Conservation (phyloP, 2,329 filamentous ascomycete genomes). For the Cercospora sojina region DNA sequence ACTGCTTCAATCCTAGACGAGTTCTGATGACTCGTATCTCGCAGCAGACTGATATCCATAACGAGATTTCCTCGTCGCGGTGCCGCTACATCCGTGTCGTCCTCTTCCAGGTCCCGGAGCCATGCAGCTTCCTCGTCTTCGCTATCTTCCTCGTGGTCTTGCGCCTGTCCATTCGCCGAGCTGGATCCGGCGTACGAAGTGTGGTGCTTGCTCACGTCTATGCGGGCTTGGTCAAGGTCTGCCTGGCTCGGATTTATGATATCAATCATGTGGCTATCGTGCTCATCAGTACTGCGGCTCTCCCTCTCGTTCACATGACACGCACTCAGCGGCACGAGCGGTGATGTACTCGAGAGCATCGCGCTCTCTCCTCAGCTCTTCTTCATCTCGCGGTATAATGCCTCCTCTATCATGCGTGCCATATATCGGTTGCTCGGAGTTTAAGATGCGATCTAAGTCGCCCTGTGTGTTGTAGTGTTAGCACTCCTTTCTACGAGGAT, state of each 20-base stretch:
- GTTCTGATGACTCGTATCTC: slow-evolving; percentile 10
- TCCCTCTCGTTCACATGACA: slow-evolving; percentile 4
- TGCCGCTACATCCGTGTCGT: slow-evolving; percentile 31
- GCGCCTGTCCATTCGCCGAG: slow-evolving; percentile 2
- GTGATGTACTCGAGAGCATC: slow-evolving; percentile 52
- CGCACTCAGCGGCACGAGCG: slow-evolving; percentile 50
- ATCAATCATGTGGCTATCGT: slow-evolving; percentile 50
- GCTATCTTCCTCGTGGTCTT: slow-evolving; percentile 12
- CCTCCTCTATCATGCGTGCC: slow-evolving; percentile 43
- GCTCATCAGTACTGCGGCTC: background rate
- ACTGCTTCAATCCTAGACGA: slow-evolving; percentile 1
- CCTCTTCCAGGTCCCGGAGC: slow-evolving; percentile 34
- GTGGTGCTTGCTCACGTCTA: slow-evolving; percentile 10
- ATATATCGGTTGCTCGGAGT: slow-evolving; percentile 46
- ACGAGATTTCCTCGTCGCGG: slow-evolving; percentile 32
- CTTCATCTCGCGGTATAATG: slow-evolving; percentile 47
- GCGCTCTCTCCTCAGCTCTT: slow-evolving; percentile 50
- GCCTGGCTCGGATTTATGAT: slow-evolving; percentile 46
- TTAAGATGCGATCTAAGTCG: slow-evolving; percentile 49
- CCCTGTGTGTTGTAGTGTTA: slow-evolving; percentile 37
- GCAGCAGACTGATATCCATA: slow-evolving; percentile 28
- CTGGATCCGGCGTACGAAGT: slow-evolving; percentile 6
- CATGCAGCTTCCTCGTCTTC: slow-evolving; percentile 35
- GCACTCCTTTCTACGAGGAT: background rate
- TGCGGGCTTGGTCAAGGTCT: slow-evolving; percentile 31